Base-by-base conservation (phyloP, 441 rosid species). In the Breynia disticha region DNA sequence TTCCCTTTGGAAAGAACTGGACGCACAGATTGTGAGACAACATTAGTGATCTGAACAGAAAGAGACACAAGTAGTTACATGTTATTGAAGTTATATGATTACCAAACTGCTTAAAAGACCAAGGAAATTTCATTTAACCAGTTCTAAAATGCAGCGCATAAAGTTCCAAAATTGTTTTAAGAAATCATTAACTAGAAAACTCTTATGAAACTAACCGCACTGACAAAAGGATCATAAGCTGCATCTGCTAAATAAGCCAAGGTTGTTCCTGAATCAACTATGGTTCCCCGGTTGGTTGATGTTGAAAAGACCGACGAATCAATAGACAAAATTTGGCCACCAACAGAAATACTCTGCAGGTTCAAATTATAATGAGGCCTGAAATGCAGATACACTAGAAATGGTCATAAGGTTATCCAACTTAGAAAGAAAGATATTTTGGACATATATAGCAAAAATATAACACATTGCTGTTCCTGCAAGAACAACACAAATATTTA, bases 281-380 rank as follows among this genome's bases (percentile, higher is more conserved):
- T 90, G 4, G 99, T 94, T 70, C 99, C 97, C 55, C 70, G 80
- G 66, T 64, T 84, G 56, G 50, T 75, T 67, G 95, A 75, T 21
- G 99, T 77, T 38, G 76, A 70, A 62, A 94, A 94, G 37, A 81
- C 86, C 0, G 97, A 78, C 1, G 81, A 66, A 65, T 85, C 77
- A 47, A 94, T 80, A 0, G 82, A 52, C 51, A 94, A 66, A 52
- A 52, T 60, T 71, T 77, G 83, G 14, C 95, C 94, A 46, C 67
- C 73, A 21, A 90, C 94, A 15, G 95, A 80, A 63, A 94, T 87
- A 75, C 96, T 90, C 72, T 72, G 81, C 46, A 94, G 83, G 59
- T 94, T 73, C 68, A 94, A 74, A 71, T 90, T 94, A 76, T 87
- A 94, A 76, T 87, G 99, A 55, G 96, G 81, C 94, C 99, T 94